A percentile compares a stretch with the other conserved stretches of the same genome.
Conservation (phyloP, 495 filamentous ascomycete species). For the Saxophila tyrrhenica region DNA sequence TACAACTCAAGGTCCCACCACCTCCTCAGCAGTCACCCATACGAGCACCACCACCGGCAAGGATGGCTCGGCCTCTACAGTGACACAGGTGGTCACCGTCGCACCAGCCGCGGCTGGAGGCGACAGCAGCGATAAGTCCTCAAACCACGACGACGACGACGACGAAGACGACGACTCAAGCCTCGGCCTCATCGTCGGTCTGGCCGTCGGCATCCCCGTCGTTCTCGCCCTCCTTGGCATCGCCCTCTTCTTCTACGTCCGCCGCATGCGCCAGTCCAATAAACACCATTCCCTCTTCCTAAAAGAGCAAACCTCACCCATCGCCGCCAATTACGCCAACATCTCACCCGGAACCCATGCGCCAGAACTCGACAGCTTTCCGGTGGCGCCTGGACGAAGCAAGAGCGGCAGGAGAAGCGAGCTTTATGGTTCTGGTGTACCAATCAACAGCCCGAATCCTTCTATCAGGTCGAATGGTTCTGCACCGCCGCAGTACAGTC, state of each 20-base stretch:
- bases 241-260: slow-evolving; percentile 5
- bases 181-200: slow-evolving; percentile 11
- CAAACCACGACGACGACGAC: neutral
- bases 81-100: neutral
- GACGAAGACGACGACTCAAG: neutral
- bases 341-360: slow-evolving; percentile 10
- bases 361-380: slow-evolving; percentile 15
- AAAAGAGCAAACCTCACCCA: neutral
- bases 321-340: slow-evolving; percentile 2
- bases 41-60: neutral
- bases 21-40: neutral
- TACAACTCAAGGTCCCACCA: neutral
- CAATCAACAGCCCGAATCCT: neutral
- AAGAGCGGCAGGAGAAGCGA: slow-evolving; percentile 11
- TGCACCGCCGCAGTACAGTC: slow-evolving; percentile 5
- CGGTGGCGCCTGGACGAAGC: slow-evolving; percentile 2
- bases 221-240: slow-evolving; percentile 3
- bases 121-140: neutral
- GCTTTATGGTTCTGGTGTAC: slow-evolving; percentile 9
- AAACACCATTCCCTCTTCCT: neutral
- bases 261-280: neutral
- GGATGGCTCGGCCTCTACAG: neutral
- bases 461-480: neutral
- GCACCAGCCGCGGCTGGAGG: neutral
- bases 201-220: slow-evolving; percentile 18